Evolutionary conservation across 768 basidiomycete genomes (phyloP), one percentile per base, ranked within the genome.

Genomic region (Sarcodon aspratus): DNA sequence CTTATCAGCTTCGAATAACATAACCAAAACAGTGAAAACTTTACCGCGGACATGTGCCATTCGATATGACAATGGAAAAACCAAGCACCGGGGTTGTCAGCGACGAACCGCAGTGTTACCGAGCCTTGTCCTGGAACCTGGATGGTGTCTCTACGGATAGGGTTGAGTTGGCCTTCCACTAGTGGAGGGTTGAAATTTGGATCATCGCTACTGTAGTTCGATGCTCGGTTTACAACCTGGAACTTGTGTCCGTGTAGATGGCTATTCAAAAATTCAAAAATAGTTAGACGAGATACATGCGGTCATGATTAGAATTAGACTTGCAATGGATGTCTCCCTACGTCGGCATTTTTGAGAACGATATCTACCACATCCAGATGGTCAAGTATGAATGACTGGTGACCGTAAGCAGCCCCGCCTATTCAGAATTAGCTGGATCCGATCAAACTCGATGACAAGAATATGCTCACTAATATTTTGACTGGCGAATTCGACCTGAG

Each of bases 31-130:
- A n/a, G 27, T 6, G 40, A 27, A 15, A 38, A 47, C 71, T 69
- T 65, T 86, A 75, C 5, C 17, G 40, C 15, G 27, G 40, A 6
- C 17, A 92, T 66, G 63, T 93, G 88, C 87, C 89, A 92, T 60
- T 89, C 85, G 54, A 86, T 85, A 64, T 88, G 85, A 61, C 81
- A 91, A 62, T 89, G 87, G 61, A 91, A 76, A 54, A 91, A 63
- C 86, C 90, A 94, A 7, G 76, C 81, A 9, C 95, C 95, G 1
- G 95, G 95, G 65, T 98, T 98, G 62, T 98, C 88, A 1, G 90
- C 89, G 44, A 82, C 68, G 57, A 93, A 64, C 17, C 91, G 79
- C 42, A 99, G 66, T 0, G 85, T 86, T 9, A 75, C 85, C 3
- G 80, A 80, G 15, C 75, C 65, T 50, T 72, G 72, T 3, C 79